Conservation (phyloP, 352 stramenopile genomes). For the Phytopythium delawarense region DNA sequence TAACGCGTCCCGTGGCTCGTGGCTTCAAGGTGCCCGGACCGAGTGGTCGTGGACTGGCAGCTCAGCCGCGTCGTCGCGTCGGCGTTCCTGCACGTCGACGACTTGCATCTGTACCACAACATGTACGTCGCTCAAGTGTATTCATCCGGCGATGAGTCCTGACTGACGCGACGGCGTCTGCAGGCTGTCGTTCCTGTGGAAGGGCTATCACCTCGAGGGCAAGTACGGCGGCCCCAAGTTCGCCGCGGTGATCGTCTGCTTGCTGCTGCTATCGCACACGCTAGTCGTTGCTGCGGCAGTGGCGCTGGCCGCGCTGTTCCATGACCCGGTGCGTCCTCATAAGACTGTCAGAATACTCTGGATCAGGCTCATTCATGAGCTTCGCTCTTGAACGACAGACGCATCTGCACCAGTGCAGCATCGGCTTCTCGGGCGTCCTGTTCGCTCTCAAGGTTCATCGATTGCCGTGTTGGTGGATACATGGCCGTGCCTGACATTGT, state of each 20-base stretch:
- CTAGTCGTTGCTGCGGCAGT: slow-evolving; percentile 45
- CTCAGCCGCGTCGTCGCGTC: slow-evolving; percentile 53
- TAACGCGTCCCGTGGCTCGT: neutral
- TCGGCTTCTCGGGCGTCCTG: slow-evolving; percentile 76
- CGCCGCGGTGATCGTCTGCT: slow-evolving; percentile 32
- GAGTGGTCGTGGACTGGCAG: slow-evolving; percentile 35
- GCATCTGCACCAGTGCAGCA: slow-evolving; percentile 51
- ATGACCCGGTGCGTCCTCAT: neutral
- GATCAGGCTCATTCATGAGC: neutral
- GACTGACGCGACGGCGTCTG: neutral
- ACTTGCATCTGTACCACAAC: slow-evolving; percentile 90
- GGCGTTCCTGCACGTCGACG: slow-evolving; percentile 78
- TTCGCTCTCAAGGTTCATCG: slow-evolving; percentile 68
- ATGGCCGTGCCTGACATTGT: neutral
- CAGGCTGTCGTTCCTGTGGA: slow-evolving; percentile 81
- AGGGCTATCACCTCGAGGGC: slow-evolving; percentile 74
- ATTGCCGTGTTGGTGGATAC: neutral
- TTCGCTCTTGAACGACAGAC: slow-evolving; percentile 13
- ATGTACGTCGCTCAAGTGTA: slow-evolving; percentile 45
- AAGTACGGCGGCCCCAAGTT: slow-evolving; percentile 51
- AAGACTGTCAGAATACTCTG: neutral
- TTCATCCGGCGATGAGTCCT: slow-evolving; percentile 3
- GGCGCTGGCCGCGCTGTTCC: slow-evolving; percentile 16
- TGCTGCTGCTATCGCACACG: slow-evolving; percentile 60
- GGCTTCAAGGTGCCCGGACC: slow-evolving; percentile 61